Percentiles rank a stretch among this genome's conserved stretches.
Evolutionary conservation across 2,329 filamentous ascomycete species (phyloP).

Genomic region (Rhynchosporium secalis): DNA sequence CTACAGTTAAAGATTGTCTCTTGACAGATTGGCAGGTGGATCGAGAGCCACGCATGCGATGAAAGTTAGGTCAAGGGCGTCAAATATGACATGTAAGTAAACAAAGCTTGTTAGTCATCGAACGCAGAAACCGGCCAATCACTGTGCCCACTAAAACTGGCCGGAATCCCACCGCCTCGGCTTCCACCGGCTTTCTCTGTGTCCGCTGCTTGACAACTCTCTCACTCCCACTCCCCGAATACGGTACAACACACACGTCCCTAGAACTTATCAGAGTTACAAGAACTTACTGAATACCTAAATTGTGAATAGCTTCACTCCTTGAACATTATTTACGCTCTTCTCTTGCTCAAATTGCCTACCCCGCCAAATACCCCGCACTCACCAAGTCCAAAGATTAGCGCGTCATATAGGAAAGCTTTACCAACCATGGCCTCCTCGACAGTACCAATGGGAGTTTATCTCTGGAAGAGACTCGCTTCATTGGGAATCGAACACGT

Average conservation of each 20-base stretch:
- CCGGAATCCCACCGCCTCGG: slow-evolving; percentile 10
- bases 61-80: neutral
- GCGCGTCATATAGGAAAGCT: neutral
- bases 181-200: slow-evolving; percentile 9
- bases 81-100: neutral
- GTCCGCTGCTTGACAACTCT: neutral
- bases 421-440: slow-evolving; percentile 13
- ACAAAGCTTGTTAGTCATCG: slow-evolving; percentile 5
- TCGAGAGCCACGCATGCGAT: neutral
- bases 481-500: slow-evolving; percentile 36
- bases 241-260: neutral
- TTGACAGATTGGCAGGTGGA: neutral
- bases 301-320: neutral
- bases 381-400: neutral
- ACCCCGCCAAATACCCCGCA: slow-evolving; percentile 9
- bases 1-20: neutral
- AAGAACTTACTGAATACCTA: neutral
- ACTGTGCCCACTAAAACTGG: neutral
- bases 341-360: neutral
- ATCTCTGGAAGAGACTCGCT: slow-evolving; percentile 35
- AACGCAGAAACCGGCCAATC: neutral
- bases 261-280: neutral
- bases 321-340: neutral
- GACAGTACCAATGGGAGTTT: slow-evolving; percentile 34
- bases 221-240: neutral